phyloP scores from a whole-genome alignment of 2,329 filamentous ascomycete genomes.

The Ploettnerulaceae sp. region DNA sequence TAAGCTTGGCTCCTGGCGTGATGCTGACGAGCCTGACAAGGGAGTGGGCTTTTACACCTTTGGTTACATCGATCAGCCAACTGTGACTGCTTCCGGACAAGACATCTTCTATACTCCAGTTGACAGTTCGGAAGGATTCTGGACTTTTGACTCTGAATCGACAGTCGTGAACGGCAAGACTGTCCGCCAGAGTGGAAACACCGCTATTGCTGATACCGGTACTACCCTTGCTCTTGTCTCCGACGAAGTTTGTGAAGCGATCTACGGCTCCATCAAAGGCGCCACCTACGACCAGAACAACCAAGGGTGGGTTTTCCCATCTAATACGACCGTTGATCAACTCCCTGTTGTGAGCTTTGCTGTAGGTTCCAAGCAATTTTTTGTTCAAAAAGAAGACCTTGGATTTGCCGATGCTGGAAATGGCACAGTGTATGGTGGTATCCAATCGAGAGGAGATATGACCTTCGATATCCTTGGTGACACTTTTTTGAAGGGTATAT shows the following conservation, averaged over 20 bases:
- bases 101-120: constrained; percentile 56
- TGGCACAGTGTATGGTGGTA: constrained; percentile 53
- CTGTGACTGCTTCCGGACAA: constrained; percentile 48
- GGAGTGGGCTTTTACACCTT: constrained; percentile 65
- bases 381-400: constrained; percentile 55
- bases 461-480: constrained; percentile 55
- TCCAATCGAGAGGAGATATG: constrained; percentile 51
- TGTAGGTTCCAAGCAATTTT: constrained; percentile 55
- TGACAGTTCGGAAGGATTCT: constrained; percentile 63
- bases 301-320: constrained; percentile 63
- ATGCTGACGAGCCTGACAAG: constrained; percentile 39
- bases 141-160: constrained; percentile 57
- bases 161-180: constrained; percentile 53
- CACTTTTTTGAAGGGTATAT: constrained; percentile 54
- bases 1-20: constrained; percentile 50
- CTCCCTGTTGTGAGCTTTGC: constrained; percentile 59
- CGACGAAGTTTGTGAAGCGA: constrained; percentile 53
- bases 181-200: constrained; percentile 50
- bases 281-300: constrained; percentile 49
- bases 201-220: constrained; percentile 66
- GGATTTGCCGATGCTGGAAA: constrained; percentile 49
- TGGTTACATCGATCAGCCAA: constrained; percentile 63
- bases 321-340: constrained; percentile 43
- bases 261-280: constrained; percentile 61
- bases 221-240: constrained; percentile 63